phyloP scores from a whole-genome alignment of 345 rosid genomes.

The Eucalyptus sp. region DNA sequence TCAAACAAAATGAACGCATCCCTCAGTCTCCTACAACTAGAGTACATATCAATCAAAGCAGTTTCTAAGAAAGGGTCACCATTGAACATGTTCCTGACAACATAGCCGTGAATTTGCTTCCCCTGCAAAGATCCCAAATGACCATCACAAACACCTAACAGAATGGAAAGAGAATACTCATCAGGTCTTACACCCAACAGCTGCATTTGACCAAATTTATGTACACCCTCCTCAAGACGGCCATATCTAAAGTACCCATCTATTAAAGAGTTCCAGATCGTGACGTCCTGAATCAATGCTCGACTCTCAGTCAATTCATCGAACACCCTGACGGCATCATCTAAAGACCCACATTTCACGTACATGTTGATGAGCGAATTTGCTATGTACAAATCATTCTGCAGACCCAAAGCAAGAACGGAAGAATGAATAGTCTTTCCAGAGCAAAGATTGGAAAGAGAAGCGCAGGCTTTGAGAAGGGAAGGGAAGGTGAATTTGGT shows the following conservation, averaged over 20 bases:
- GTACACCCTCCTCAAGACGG: slow-evolving; percentile 21
- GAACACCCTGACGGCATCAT: slow-evolving; percentile 53
- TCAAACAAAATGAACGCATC: slow-evolving; percentile 41
- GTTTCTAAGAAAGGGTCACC: slow-evolving; percentile 49
- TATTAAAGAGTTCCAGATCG: slow-evolving; percentile 63
- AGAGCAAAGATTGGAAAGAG: slow-evolving; percentile 19
- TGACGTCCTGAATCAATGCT: slow-evolving; percentile 22
- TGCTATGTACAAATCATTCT: slow-evolving; percentile 34
- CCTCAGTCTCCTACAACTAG: slow-evolving; percentile 17
- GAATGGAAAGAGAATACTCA: slow-evolving; percentile 46
- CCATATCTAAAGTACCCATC: slow-evolving; percentile 50
- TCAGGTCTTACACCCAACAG: slow-evolving; percentile 46
- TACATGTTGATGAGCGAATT: slow-evolving; percentile 61
- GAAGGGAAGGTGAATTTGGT: slow-evolving; percentile 52
- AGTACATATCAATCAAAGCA: slow-evolving; percentile 51
- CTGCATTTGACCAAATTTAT: slow-evolving; percentile 45
- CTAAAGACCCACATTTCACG: slow-evolving; percentile 49
- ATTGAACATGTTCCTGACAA: slow-evolving; percentile 21
- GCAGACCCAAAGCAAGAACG: slow-evolving; percentile 27
- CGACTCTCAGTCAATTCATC: slow-evolving; percentile 29
- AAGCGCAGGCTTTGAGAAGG: slow-evolving; percentile 57
- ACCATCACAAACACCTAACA: slow-evolving; percentile 32
- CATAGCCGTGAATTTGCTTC: slow-evolving; percentile 55
- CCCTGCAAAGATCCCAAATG: slow-evolving; percentile 21
- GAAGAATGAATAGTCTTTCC: slow-evolving; percentile 53